Percentiles rank a stretch among this genome's conserved stretches.
These are phyloP conservation scores for Fusarium mexicanum DNA, from an alignment of 2,329 filamentous ascomycete genomes.

Conservation along the genomic window DNA sequence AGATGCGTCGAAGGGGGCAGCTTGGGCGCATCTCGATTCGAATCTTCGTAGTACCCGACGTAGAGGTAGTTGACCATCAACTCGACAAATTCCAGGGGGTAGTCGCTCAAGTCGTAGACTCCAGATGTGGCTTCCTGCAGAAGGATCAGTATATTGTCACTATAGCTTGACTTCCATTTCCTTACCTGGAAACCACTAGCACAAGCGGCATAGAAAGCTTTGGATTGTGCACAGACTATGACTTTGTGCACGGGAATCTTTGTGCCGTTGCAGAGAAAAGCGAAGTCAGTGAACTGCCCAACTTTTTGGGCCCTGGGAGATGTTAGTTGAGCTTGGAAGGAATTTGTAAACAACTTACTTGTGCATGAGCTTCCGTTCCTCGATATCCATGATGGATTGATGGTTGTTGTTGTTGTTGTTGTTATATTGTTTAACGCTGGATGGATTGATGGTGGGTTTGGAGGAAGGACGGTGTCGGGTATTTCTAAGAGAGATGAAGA, in stretches of 20 bases:
- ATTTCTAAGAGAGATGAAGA: background rate
- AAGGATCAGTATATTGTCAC: background rate
- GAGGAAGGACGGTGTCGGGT: background rate
- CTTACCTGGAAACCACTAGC: background rate
- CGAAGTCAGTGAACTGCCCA: background rate
- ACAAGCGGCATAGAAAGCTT: background rate
- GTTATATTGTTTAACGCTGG: no score
- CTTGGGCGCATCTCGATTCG: background rate
- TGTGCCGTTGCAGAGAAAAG: background rate
- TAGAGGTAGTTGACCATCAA: background rate
- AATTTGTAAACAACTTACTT: background rate
- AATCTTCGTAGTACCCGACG: background rate
- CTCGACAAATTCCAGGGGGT: background rate
- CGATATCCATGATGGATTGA: background rate
- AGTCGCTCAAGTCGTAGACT: background rate
- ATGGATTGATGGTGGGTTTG: background rate
- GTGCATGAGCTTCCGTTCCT: background rate
- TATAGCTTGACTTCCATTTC: no score
- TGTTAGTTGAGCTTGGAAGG: background rate
- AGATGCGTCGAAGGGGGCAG: background rate
- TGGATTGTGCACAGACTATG: background rate
- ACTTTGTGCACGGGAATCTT: background rate
- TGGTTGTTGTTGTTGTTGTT: no score
- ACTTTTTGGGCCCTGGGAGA: background rate
- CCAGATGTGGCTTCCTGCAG: background rate